These are phyloP conservation scores for Kwoniella sp. DNA, from an alignment of 768 basidiomycete species.

Conservation along the genomic window DNA sequence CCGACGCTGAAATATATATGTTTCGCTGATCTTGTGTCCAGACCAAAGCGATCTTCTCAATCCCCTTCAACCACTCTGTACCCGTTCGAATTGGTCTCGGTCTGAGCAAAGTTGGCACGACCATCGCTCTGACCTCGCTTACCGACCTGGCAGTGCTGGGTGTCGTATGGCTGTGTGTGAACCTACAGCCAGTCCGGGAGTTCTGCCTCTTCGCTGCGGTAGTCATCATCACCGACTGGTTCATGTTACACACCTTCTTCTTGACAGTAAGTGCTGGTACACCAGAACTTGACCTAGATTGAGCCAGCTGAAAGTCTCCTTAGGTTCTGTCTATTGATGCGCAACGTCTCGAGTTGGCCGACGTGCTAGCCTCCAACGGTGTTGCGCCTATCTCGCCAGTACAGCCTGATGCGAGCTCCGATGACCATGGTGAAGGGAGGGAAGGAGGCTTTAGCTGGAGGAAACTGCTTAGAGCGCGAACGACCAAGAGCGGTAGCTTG, in stretches of 20 bases:
- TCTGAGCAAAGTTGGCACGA: slow-evolving; percentile 82
- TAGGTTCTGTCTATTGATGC: slow-evolving; percentile 82
- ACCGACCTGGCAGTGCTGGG: slow-evolving; percentile 80
- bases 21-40: slow-evolving; percentile 15
- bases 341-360: slow-evolving; percentile 85
- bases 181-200: slow-evolving; percentile 75
- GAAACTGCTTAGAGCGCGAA: slow-evolving; percentile 38
- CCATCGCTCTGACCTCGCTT: slow-evolving; percentile 88
- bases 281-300: neutral
- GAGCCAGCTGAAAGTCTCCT: neutral
- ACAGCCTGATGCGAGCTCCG: neutral
- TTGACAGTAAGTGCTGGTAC: slow-evolving; percentile 65
- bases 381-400: slow-evolving; percentile 15
- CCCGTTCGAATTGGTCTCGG: slow-evolving; percentile 89
- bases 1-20: too few relatives aligned
- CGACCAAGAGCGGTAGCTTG: slow-evolving; percentile 48
- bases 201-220: slow-evolving; percentile 93
- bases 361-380: slow-evolving; percentile 60
- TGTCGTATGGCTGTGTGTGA: slow-evolving; percentile 70
- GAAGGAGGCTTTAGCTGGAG: slow-evolving; percentile 34
- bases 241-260: slow-evolving; percentile 94
- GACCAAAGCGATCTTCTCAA: slow-evolving; percentile 43
- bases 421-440: slow-evolving; percentile 8
- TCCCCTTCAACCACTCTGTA: slow-evolving; percentile 54
- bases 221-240: slow-evolving; percentile 95